These are phyloP conservation scores for apple (Malus domestica) DNA, from an alignment of 306 rosid genomes.

Conservation along the genomic window ASM211411v1 NC_041793.1:35010001-35010500, in stretches of 20 bases:
- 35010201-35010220: neutral
- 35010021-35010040: slow-evolving; percentile 19
- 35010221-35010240: slow-evolving; percentile 12
- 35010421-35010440: neutral
- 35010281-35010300: slow-evolving; percentile 15
- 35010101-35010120: slow-evolving; percentile 40
- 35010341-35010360: slow-evolving; percentile 8
- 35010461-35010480: neutral
- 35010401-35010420: neutral
- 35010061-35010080: slow-evolving; percentile 35
- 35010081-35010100: slow-evolving; percentile 28
- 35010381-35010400: neutral
- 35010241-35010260: slow-evolving; percentile 9
- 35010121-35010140: slow-evolving; percentile 36
- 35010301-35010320: slow-evolving; percentile 19
- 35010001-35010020: neutral
- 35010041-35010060: slow-evolving; percentile 13
- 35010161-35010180: slow-evolving; percentile 3
- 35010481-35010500: neutral
- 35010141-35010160: slow-evolving; percentile 39
- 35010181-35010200: neutral
- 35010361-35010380: neutral
- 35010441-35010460: neutral
- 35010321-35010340: slow-evolving; percentile 23
- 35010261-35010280: slow-evolving; percentile 10